These are phyloP conservation scores for Xenoacremonium recifei DNA, from an alignment of 2,329 filamentous ascomycete species.

Conservation along the genomic window DNA sequence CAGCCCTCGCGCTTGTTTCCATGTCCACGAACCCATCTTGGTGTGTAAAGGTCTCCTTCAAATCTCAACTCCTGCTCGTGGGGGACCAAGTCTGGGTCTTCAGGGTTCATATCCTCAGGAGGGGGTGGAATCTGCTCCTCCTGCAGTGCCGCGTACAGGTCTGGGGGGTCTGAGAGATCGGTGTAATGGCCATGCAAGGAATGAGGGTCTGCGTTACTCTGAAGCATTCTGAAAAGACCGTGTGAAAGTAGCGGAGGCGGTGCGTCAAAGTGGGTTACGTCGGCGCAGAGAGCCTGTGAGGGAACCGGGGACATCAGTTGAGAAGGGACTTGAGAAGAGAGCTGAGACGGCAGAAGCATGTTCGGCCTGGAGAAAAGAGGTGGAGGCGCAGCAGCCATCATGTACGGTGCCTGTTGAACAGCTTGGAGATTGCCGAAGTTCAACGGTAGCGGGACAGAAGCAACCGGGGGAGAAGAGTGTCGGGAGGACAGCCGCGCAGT, in stretches of 20 bases:
- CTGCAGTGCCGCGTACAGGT: constrained; percentile 72
- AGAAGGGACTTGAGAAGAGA: constrained; percentile 49
- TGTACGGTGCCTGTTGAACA: constrained; percentile 53
- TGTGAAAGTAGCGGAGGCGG: constrained; percentile 67
- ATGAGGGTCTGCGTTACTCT: constrained; percentile 72
- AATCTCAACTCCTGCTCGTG: constrained; percentile 80
- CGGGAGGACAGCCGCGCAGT: constrained; percentile 49
- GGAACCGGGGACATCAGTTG: constrained; percentile 51
- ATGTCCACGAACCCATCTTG: constrained; percentile 79
- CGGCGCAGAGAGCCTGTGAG: constrained; percentile 48
- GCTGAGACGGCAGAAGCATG: constrained; percentile 52
- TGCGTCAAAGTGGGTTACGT: constrained; percentile 54
- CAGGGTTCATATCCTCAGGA: constrained; percentile 77
- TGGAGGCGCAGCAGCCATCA: constrained; percentile 51
- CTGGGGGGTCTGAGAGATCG: constrained; percentile 71
- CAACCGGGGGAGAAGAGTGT: constrained; percentile 42
- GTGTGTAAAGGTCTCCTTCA: constrained; percentile 79
- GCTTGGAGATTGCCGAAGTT: constrained; percentile 56
- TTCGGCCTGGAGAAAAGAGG: constrained; percentile 53
- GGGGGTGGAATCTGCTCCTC: constrained; percentile 74
- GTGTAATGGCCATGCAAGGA: constrained; percentile 67
- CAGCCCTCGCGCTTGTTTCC: constrained; percentile 87
- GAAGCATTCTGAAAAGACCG: constrained; percentile 69
- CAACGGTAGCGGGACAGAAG: constrained; percentile 48
- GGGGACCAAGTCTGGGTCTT: constrained; percentile 71